Evolutionary conservation across 75 land plant genomes (phyloP), one percentile per base, ranked within the genome.

Genomic region (Picea sitchensis): DNA sequence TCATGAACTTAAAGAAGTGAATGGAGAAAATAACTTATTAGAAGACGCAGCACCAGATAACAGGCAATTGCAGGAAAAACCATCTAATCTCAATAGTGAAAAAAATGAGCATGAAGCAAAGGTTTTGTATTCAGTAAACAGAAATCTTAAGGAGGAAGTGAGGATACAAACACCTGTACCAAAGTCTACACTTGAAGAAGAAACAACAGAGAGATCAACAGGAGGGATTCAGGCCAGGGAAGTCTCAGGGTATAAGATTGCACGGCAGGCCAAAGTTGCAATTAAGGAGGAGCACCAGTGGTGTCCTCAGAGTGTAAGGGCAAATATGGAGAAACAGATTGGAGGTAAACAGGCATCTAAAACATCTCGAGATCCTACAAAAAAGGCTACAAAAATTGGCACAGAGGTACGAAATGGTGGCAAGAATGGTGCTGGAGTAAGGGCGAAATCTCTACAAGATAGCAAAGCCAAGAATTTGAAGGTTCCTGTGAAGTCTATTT

Each of bases 401-500:
- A 44, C 54, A 44, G 74, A 71, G 14, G 3, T 71, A 23, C 51
- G 74, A 44, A 71, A 71, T 71, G 61, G 77, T 15, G 61, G 58
- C 30, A 76, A 58, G 59, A 58, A 58, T 76, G 77, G 77, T 21
- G 9, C 79, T 59, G 47, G 77, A 26, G 13, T 23, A 78, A 32
- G 75, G 47, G 38, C 74, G 18, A 78, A 62, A 38, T 44, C 79
- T 78, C 17, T 44, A 65, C 76, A 63, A 65, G 81, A 80, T 26
- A 65, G 23, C 34, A 85, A 80, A 61, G 36, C 80, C 47, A 77
- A 60, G 56, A 80, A 59, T 77, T 54, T 67, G 36, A 77, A 83
- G 75, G 80, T 75, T 68, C 78, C 56, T 61, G 64, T 85, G 11
- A 81, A 79, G 60, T 23, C 84, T 47, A 59, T 81, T 32, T 86